Evolutionary conservation across 495 filamentous ascomycete genomes (phyloP), one percentile per base, ranked within the genome.

Genomic region (Penicillium goetzii): DNA sequence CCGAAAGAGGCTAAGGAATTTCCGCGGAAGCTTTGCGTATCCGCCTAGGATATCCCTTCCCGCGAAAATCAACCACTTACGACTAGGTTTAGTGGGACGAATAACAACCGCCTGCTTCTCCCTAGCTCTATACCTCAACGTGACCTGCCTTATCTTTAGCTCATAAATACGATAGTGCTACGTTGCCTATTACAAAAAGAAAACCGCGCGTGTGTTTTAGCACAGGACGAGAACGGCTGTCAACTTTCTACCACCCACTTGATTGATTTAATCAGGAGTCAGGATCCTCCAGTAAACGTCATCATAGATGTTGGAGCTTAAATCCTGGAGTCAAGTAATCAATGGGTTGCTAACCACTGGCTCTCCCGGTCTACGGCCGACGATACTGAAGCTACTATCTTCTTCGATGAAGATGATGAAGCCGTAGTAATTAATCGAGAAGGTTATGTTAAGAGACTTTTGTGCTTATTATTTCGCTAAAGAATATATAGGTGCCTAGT

Each of bases 61-160:
- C 58, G 41, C 19, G 19, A 40, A 4, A 85, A 82, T 62, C 51
- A 19, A 0, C 73, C 84, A 36, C 76, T 79, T 0, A 82, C 83
- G 0, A 89, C 86, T 0, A 87, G 87, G 0, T 90, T 90, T 61
- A 89, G 86, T 68, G 87, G 88, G 5, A 91, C 89, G 0, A 89
- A 86, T 45, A 88, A 91, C 66, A 86, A 80, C 19, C 75, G 79
- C 58, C 68, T 77, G 41, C 65, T 88, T 9, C 73, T 89, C 0
- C 86, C 88, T 1, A 66, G 87, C 3, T 71, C 76, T 11, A 74
- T 90, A 0, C 63, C 65, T 9, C 82, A 88, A n/a, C 40, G 21
- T 30, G 56, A 58, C 15, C 40, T 58, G 1, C 40, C 56, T 2
- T 7, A 58, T 14, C 56, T 47, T 15, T 5, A 21, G 9, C 56